Conservation (phyloP, 495 filamentous ascomycete genomes). For the Penicillium soppii region DNA sequence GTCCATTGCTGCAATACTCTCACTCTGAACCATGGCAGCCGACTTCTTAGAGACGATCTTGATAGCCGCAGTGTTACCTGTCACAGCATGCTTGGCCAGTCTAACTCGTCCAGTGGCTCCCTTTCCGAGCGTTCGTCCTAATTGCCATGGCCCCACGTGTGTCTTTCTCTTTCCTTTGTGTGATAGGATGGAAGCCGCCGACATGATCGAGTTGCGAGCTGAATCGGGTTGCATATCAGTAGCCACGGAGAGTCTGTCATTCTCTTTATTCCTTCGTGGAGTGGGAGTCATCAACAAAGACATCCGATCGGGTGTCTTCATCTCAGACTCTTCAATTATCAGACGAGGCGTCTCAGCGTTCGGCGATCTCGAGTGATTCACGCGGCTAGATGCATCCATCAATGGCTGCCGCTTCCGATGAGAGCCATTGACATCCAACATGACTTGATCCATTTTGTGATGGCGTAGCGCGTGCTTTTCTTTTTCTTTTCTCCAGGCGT, state of each 20-base stretch:
- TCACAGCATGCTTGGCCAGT: conserved; percentile 71
- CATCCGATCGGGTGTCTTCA: conserved; percentile 37
- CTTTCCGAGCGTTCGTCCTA: conserved; percentile 82
- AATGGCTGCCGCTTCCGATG: conserved; percentile 46
- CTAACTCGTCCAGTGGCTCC: conserved; percentile 85
- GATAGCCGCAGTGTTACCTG: conserved; percentile 77
- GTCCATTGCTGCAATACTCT: conserved; percentile 75
- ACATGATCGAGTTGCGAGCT: conserved; percentile 72
- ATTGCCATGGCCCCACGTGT: conserved; percentile 83
- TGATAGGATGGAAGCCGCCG: conserved; percentile 64
- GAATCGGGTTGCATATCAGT: conserved; percentile 52
- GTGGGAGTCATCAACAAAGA: conserved; percentile 36
- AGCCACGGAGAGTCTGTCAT: conserved; percentile 53
- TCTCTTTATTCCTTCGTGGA: conserved; percentile 42
- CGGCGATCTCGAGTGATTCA: conserved; percentile 39
- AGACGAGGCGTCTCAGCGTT: conserved; percentile 23
- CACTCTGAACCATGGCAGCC: conserved; percentile 67
- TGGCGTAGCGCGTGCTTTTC: neutral
- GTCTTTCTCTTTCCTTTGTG: conserved; percentile 66
- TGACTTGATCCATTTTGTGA: conserved; percentile 16
- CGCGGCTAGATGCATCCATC: conserved; percentile 45
- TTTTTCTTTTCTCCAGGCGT: neutral
- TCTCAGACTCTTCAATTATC: conserved; percentile 24
- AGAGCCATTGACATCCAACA: conserved; percentile 19
- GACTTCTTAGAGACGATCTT: conserved; percentile 87